Evolutionary conservation across 108 stramenopile genomes (phyloP).

Genomic region (Cylindrotheca closterium): DNA sequence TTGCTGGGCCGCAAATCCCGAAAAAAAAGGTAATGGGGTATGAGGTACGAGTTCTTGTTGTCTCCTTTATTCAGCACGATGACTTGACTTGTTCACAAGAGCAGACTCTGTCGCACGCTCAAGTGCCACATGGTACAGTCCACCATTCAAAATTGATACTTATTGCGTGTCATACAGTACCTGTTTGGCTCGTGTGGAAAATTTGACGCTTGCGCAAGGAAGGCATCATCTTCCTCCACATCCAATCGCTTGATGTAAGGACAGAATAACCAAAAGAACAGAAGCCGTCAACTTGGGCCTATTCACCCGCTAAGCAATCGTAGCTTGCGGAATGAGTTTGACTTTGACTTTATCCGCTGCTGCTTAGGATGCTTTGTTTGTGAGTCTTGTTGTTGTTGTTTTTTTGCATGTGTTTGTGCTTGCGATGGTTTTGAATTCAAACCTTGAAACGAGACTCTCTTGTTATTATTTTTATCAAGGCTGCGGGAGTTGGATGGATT

Average conservation of each 20-base stretch:
- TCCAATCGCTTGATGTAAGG: conserved; percentile 24
- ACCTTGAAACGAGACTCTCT: too few relatives aligned
- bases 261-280: conserved; percentile 8
- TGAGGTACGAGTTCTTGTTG: too few relatives aligned
- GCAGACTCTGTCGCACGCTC: not conserved
- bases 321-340: too few relatives aligned
- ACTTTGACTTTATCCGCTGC: too few relatives aligned
- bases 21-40: not conserved
- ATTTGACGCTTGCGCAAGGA: conserved; percentile 1
- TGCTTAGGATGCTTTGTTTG: too few relatives aligned
- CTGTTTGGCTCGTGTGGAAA: not conserved
- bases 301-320: too few relatives aligned
- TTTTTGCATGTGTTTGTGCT: too few relatives aligned
- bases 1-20: not conserved
- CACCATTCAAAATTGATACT: not conserved
- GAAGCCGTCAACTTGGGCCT: not conserved
- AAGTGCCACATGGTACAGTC: not conserved
- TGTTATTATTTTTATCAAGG: too few relatives aligned
- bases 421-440: too few relatives aligned
- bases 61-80: not conserved
- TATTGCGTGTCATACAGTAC: not conserved
- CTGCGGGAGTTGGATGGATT: too few relatives aligned
- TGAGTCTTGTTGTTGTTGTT: too few relatives aligned
- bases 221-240: conserved; percentile 9
- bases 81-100: not conserved